These are phyloP conservation scores for Marasmius tenuissimus DNA, from an alignment of 1,284 basidiomycete species.

Conservation along the genomic window DNA sequence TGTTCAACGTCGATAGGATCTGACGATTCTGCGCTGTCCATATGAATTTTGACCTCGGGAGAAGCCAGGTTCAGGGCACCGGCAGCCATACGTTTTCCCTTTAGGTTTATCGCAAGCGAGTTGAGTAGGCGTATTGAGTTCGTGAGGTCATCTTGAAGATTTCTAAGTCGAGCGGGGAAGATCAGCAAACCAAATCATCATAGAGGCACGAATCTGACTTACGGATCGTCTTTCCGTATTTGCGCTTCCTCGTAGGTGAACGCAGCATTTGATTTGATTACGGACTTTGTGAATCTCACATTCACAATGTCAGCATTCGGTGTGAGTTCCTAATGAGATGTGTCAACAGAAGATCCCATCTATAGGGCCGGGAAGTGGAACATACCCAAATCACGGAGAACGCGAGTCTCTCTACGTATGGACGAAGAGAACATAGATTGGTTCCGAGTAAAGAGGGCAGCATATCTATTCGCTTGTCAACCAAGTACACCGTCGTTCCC, in stretches of 20 bases:
- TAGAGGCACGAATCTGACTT: conserved; percentile 28
- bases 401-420: conserved; percentile 92
- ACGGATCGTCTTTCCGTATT: conserved; percentile 90
- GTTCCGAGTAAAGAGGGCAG: conserved; percentile 93
- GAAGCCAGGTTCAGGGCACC: conserved; percentile 97
- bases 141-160: conserved; percentile 82
- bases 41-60: conserved; percentile 96
- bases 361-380: conserved; percentile 9
- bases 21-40: conserved; percentile 89
- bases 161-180: conserved; percentile 39
- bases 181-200: conserved; percentile 5
- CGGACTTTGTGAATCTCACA: conserved; percentile 92
- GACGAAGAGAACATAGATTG: conserved; percentile 93
- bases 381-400: conserved; percentile 96
- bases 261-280: conserved; percentile 95
- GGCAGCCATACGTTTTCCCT: conserved; percentile 85
- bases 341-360: conserved; percentile 6
- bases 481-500: conserved; percentile 97
- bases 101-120: conserved; percentile 83
- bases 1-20: conserved; percentile 98
- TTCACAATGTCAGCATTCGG: conserved; percentile 88
- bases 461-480: conserved; percentile 99
- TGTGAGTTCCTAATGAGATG: conserved; percentile 69
- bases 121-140: conserved; percentile 91
- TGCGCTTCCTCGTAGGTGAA: conserved; percentile 99